Conservation (phyloP, 2,329 filamentous ascomycete species). For the Alternaria sp. region DNA sequence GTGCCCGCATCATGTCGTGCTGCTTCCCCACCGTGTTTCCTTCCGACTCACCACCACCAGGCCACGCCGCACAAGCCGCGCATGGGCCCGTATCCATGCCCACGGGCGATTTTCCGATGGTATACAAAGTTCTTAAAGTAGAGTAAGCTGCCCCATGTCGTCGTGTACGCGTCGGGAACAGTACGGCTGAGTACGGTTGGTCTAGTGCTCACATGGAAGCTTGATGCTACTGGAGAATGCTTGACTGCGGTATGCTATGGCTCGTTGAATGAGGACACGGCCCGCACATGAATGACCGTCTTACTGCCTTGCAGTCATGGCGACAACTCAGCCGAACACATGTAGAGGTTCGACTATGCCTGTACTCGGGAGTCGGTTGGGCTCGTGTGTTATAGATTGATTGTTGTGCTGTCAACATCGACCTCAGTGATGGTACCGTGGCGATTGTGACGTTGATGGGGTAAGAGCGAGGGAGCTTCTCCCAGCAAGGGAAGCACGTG, state of each 20-base stretch:
- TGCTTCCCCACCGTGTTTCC: slow-evolving; percentile 8
- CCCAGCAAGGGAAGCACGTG: neutral
- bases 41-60: slow-evolving; percentile 16
- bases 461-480: neutral
- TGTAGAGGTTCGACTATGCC: neutral
- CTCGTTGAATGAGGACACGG: neutral
- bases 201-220: neutral
- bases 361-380: neutral
- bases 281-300: slow-evolving; percentile 4
- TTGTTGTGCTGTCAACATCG: too few relatives aligned
- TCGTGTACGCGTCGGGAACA: neutral
- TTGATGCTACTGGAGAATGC: neutral
- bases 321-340: neutral
- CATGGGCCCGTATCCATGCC: slow-evolving; percentile 17
- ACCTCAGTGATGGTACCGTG: too few relatives aligned
- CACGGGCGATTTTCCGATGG: too few relatives aligned
- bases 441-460: neutral
- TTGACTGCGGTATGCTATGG: neutral
- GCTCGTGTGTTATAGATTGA: neutral
- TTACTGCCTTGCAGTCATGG: neutral
- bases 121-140: neutral
- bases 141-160: neutral
- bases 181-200: neutral
- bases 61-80: slow-evolving; percentile 25
- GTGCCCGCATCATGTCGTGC: slow-evolving; percentile 8